Percentiles rank a stretch among this genome's conserved stretches.
Conservation (phyloP, 2,329 filamentous ascomycete species). For the Fusarium subtropicale region DNA sequence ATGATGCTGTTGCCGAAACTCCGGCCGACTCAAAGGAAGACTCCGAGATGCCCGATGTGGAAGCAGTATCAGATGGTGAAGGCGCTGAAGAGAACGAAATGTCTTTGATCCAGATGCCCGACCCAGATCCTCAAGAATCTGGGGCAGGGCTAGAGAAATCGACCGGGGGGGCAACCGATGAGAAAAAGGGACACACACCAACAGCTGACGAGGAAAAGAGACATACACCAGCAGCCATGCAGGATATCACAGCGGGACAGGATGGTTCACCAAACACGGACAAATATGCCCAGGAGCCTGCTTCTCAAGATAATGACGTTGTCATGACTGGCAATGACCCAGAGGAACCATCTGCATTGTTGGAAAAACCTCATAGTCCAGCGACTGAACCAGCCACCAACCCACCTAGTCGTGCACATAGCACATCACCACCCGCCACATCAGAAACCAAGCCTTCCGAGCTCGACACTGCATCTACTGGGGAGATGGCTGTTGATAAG, state of each 20-base stretch:
- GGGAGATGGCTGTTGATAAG: constrained; percentile 51
- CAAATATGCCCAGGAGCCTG: not conserved
- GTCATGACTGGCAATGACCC: constrained; percentile 48
- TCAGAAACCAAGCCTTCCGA: constrained; percentile 66
- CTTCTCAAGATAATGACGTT: constrained; percentile 41
- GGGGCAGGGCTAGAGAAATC: constrained; percentile 14
- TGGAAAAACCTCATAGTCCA: constrained; percentile 52
- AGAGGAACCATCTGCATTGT: constrained; percentile 40
- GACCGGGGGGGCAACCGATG: constrained; percentile 7
- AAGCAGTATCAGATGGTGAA: constrained; percentile 34
- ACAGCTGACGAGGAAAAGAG: not conserved
- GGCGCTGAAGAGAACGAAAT: constrained; percentile 51
- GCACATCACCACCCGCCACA: constrained; percentile 59
- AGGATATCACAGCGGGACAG: not conserved
- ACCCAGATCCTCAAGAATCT: constrained; percentile 18
- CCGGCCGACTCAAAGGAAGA: constrained; percentile 42
- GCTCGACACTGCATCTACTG: constrained; percentile 56
- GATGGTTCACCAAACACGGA: not conserved
- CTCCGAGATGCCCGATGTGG: constrained; percentile 37
- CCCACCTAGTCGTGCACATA: constrained; percentile 57
- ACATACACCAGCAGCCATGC: not conserved
- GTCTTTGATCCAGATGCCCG: constrained; percentile 50
- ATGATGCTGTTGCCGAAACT: constrained; percentile 49
- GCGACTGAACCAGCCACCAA: constrained; percentile 60
- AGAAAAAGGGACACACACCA: not conserved